Evolutionary conservation across 1,139 yeast genomes (phyloP).

Genomic region (Candida freyschussii): DNA sequence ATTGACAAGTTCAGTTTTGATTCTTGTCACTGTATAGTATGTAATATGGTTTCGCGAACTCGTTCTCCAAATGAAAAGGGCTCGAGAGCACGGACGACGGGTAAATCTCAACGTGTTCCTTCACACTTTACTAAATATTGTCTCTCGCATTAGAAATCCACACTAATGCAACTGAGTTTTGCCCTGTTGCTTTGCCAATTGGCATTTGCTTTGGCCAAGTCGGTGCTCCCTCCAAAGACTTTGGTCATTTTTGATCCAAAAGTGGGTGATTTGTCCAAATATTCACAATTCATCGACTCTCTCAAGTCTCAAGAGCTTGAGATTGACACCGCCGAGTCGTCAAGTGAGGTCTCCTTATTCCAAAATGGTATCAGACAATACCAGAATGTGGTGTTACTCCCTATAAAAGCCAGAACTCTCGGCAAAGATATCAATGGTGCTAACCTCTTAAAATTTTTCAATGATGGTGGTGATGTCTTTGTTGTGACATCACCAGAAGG

Average conservation of each 20-base stretch:
- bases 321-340: slow-evolving; percentile 11
- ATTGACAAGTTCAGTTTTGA: not conserved
- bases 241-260: slow-evolving; percentile 13
- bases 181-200: slow-evolving; percentile 1
- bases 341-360: slow-evolving; percentile 32
- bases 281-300: slow-evolving; percentile 6
- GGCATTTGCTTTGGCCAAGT: slow-evolving; percentile 5
- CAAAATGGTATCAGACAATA: slow-evolving; percentile 39
- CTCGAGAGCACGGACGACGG: too few species aligned
- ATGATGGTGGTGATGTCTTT: slow-evolving; percentile 68
- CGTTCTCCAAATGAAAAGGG: too few species aligned
- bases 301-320: slow-evolving; percentile 9
- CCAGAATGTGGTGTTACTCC: slow-evolving; percentile 53
- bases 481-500: slow-evolving; percentile 53
- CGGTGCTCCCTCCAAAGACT: slow-evolving; percentile 9
- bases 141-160: too few species aligned
- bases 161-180: too few species aligned
- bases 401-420: slow-evolving; percentile 39
- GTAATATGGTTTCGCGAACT: not conserved
- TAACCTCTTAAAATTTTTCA: slow-evolving; percentile 47
- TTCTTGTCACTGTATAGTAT: not conserved
- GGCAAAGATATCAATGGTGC: slow-evolving; percentile 39
- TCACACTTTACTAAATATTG: too few species aligned
- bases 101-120: too few species aligned
- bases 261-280: slow-evolving; percentile 6